A percentile compares a stretch with the other conserved stretches of the same genome.
Evolutionary conservation across 2,329 filamentous ascomycete species (phyloP).

Genomic region (Alternaria gansuensis): DNA sequence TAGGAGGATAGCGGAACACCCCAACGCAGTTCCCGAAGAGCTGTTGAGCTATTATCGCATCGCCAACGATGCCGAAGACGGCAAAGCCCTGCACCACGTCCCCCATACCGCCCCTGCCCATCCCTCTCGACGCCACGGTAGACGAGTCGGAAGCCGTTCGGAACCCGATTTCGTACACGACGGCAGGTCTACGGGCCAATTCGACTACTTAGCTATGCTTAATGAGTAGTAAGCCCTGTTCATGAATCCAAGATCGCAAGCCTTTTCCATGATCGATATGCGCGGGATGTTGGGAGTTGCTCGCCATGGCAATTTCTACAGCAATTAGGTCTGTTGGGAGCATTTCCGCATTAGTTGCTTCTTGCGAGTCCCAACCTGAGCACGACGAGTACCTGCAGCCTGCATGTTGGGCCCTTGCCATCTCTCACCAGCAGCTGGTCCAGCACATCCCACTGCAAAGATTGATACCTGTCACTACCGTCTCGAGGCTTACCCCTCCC

Average conservation of each 20-base stretch:
- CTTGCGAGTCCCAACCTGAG: constrained; percentile 29
- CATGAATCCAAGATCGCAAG: neutral
- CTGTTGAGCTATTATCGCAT: constrained; percentile 49
- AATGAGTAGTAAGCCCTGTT: constrained; percentile 5
- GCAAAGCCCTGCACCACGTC: constrained; percentile 32
- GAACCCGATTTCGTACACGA: constrained; percentile 20
- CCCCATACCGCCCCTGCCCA: constrained; percentile 32
- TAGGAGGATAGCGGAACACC: constrained; percentile 29
- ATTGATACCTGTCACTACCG: neutral
- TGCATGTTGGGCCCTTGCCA: constrained; percentile 32
- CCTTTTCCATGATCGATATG: constrained; percentile 3
- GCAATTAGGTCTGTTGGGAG: constrained; percentile 32
- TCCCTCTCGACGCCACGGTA: constrained; percentile 24
- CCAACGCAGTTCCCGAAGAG: constrained; percentile 46
- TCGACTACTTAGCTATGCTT: constrained; percentile 1
- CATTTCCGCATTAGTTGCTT: constrained; percentile 34
- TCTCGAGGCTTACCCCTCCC: constrained; percentile 3
- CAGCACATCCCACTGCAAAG: constrained; percentile 20
- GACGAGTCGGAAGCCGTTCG: constrained; percentile 30
- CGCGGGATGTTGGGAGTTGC: constrained; percentile 7
- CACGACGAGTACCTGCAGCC: constrained; percentile 5
- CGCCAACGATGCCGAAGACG: constrained; percentile 43
- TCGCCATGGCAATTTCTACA: constrained; percentile 14
- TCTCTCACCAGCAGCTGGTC: constrained; percentile 32
- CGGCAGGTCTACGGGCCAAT: constrained; percentile 5